phyloP scores from a whole-genome alignment of 2,329 filamentous ascomycete species.

The Cytospora leucostoma region DNA sequence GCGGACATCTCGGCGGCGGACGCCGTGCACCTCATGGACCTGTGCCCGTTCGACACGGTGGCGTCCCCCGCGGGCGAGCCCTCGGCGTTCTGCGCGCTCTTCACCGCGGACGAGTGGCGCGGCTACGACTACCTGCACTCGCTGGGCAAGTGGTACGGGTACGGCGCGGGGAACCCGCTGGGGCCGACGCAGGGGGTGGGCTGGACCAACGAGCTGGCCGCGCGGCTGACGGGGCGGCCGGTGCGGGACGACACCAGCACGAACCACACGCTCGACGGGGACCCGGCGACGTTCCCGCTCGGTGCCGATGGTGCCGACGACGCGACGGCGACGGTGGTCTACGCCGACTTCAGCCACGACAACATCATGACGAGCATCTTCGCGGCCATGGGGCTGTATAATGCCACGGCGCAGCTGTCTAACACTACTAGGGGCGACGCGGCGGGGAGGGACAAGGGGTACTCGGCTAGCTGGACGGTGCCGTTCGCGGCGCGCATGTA shows the following conservation, averaged over 20 bases:
- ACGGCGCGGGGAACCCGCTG: conserved; percentile 72
- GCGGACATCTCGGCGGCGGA: conserved; percentile 64
- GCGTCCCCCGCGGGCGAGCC: conserved; percentile 52
- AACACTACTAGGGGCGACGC: conserved; percentile 49
- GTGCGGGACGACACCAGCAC: conserved; percentile 74
- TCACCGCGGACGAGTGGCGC: conserved; percentile 71
- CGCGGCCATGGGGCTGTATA: conserved; percentile 77
- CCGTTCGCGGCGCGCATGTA: conserved; percentile 82
- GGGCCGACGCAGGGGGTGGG: conserved; percentile 85
- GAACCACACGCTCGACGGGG: conserved; percentile 74
- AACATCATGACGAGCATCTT: conserved; percentile 81
- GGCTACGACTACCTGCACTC: conserved; percentile 80
- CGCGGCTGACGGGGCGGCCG: conserved; percentile 69
- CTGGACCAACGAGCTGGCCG: conserved; percentile 84
- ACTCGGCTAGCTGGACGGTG: conserved; percentile 75
- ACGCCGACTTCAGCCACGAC: conserved; percentile 91
- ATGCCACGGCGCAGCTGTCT: conserved; percentile 58
- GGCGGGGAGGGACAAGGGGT: conserved; percentile 62
- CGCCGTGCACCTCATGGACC: conserved; percentile 77
- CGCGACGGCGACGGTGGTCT: conserved; percentile 52
- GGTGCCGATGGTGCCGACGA: no score
- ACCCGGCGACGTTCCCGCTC: conserved; percentile 73
- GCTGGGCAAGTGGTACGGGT: conserved; percentile 83
- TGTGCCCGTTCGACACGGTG: conserved; percentile 86
- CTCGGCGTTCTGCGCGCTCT: conserved; percentile 76